Evolutionary conservation across 2,329 filamentous ascomycete species (phyloP).

Genomic region (Microcyclospora pomicola): DNA sequence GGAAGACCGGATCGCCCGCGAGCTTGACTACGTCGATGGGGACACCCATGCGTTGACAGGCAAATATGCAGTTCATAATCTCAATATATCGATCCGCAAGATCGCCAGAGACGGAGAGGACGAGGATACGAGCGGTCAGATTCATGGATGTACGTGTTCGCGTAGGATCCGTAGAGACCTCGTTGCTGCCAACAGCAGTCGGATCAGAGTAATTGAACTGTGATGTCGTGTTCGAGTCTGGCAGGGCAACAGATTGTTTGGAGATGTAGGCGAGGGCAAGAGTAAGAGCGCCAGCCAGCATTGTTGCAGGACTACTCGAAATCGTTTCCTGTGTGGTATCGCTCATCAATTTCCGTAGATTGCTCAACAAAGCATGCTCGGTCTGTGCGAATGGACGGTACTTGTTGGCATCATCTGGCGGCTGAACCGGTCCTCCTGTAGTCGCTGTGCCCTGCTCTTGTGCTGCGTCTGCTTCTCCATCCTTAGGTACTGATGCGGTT

Average conservation of each 20-base stretch:
- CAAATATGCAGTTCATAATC: conserved; percentile 97
- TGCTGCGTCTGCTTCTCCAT: conserved; percentile 1
- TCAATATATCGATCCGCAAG: conserved; percentile 86
- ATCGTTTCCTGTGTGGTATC: conserved; percentile 53
- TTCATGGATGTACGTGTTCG: conserved; percentile 26
- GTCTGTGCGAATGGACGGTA: conserved; percentile 84
- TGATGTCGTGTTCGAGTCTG: conserved; percentile 36
- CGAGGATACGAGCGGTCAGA: conserved; percentile 70
- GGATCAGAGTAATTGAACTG: conserved; percentile 47
- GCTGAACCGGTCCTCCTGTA: conserved; percentile 14
- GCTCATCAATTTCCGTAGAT: conserved; percentile 59
- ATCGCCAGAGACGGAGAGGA: conserved; percentile 80
- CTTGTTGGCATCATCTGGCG: conserved; percentile 56
- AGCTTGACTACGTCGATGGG: conserved; percentile 87
- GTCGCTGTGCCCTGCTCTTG: conserved; percentile 12
- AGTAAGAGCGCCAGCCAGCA: conserved; percentile 81
- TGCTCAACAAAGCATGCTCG: conserved; percentile 63
- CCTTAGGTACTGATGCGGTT: background rate
- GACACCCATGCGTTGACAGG: conserved; percentile 73
- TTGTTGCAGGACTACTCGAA: conserved; percentile 58
- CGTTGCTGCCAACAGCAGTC: conserved; percentile 34
- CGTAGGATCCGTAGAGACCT: conserved; percentile 32
- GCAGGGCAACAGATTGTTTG: conserved; percentile 45
- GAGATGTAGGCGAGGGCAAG: conserved; percentile 84
- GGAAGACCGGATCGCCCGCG: conserved; percentile 72